Evolutionary conservation across 441 rosid genomes (phyloP).

Genomic region (Iberis amara): DNA sequence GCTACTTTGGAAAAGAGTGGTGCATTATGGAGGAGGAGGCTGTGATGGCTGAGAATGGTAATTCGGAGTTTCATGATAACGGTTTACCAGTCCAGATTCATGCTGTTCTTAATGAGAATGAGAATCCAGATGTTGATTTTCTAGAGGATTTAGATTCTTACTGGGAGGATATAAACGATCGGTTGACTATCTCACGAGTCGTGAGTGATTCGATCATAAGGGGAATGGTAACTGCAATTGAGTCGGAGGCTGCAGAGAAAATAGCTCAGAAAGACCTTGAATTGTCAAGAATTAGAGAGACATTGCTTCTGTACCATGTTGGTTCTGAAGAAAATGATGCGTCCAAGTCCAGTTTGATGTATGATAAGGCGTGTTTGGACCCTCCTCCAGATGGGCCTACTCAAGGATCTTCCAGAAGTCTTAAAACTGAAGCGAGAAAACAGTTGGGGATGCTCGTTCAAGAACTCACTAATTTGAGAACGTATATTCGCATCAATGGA

Average conservation of each 20-base stretch:
- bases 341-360: conserved; percentile 8
- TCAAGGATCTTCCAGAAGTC: conserved; percentile 37
- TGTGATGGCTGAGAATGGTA: conserved; percentile 30
- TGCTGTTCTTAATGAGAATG: conserved; percentile 37
- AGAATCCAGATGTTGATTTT: conserved; percentile 37
- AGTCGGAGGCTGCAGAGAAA: conserved; percentile 66
- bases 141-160: conserved; percentile 62
- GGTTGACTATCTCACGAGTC: conserved; percentile 64
- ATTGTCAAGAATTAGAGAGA: conserved; percentile 46
- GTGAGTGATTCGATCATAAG: conserved; percentile 71
- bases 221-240: conserved; percentile 68
- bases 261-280: conserved; percentile 62
- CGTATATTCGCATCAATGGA: conserved; percentile 32
- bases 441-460: conserved; percentile 55
- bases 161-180: conserved; percentile 50
- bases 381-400: conserved; percentile 21
- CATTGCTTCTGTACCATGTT: conserved; percentile 30
- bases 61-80: conserved; percentile 18
- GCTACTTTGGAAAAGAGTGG: conserved; percentile 5
- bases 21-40: conserved; percentile 30
- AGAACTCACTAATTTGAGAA: conserved; percentile 50
- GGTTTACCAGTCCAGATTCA: conserved; percentile 10
- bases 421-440: conserved; percentile 37
- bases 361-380: conserved; percentile 21
- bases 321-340: conserved; percentile 34